Evolutionary conservation across 495 filamentous ascomycete species (phyloP).

Genomic region (Physcia stellaris): DNA sequence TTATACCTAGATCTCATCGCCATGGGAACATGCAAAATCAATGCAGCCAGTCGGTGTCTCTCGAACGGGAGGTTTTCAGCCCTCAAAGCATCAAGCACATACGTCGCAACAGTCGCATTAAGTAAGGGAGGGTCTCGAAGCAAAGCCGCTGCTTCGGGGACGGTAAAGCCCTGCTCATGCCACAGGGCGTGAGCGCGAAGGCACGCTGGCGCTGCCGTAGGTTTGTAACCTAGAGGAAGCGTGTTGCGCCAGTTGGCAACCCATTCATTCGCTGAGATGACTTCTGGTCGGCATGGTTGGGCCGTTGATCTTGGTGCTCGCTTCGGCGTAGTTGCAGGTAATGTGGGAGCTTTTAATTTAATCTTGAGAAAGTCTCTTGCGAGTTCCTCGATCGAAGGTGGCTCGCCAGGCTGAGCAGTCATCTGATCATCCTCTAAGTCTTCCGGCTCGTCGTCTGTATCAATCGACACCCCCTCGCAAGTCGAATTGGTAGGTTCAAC

Average conservation of each 20-base stretch:
- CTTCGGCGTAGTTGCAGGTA: slow-evolving; percentile 1
- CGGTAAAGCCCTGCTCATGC: slow-evolving; percentile 29
- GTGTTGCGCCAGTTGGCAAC: neutral
- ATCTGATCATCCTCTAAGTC: slow-evolving; percentile 6
- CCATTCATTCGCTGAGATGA: neutral
- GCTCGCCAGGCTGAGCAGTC: slow-evolving; percentile 12
- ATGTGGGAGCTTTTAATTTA: slow-evolving; percentile 8
- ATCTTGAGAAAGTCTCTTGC: slow-evolving; percentile 4
- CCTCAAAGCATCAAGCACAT: slow-evolving; percentile 32
- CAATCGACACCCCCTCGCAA: slow-evolving; percentile 24
- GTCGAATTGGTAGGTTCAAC: slow-evolving; percentile 42
- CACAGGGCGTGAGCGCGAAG: slow-evolving; percentile 51
- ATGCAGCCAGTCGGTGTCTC: slow-evolving; percentile 14
- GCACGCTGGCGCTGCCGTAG: slow-evolving; percentile 15
- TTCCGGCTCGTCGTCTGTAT: slow-evolving; percentile 3
- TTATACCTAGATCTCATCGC: neutral
- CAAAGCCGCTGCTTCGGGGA: slow-evolving; percentile 31
- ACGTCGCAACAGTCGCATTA: slow-evolving; percentile 31
- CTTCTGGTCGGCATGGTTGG: neutral
- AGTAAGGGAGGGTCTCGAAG: slow-evolving; percentile 43
- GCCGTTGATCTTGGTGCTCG: neutral
- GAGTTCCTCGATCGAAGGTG: slow-evolving; percentile 12
- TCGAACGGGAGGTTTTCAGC: slow-evolving; percentile 28
- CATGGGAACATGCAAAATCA: neutral
- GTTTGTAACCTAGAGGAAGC: slow-evolving; percentile 16